phyloP scores from a whole-genome alignment of 176 grass and related monocot species.

The Aegilops speltoides region DNA sequence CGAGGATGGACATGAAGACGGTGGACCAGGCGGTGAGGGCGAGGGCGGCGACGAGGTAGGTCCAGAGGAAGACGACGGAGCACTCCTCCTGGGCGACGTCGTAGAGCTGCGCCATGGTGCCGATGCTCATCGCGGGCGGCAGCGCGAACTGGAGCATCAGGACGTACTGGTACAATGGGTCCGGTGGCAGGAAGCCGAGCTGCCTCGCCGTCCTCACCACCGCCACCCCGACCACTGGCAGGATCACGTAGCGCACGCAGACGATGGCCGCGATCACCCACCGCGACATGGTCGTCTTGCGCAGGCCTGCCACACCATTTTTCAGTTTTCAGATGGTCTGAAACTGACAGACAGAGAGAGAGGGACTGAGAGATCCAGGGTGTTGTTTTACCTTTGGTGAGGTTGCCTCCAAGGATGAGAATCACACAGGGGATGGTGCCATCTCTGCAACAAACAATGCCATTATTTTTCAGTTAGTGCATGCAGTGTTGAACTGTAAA shows the following conservation, averaged over 20 bases:
- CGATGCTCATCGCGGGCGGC: constrained; percentile 73
- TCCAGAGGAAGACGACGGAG: constrained; percentile 62
- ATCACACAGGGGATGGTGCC: constrained; percentile 57
- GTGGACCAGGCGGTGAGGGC: constrained; percentile 63
- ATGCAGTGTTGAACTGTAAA: not conserved
- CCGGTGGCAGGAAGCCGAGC: constrained; percentile 51
- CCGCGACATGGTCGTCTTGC: constrained; percentile 36
- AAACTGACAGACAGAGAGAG: too few relatives aligned
- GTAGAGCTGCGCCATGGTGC: constrained; percentile 59
- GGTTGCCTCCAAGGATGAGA: constrained; percentile 69
- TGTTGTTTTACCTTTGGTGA: constrained; percentile 79
- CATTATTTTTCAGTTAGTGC: too few relatives aligned
- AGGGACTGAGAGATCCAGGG: too few relatives aligned
- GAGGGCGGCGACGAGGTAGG: constrained; percentile 49
- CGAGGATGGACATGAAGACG: constrained; percentile 26
- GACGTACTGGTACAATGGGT: constrained; percentile 65
- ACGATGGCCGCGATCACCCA: constrained; percentile 38
- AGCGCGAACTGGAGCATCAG: constrained; percentile 73
- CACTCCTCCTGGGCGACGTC: constrained; percentile 65
- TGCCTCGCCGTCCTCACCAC: constrained; percentile 41
- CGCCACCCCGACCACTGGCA: constrained; percentile 47
- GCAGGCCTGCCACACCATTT: constrained; percentile 28
- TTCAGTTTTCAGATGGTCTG: not conserved
- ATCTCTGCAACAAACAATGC: constrained; percentile 35
- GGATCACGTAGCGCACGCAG: constrained; percentile 47